Percentiles rank a stretch among this genome's conserved stretches.
Evolutionary conservation across 148 eudicot genomes (phyloP).

Genomic region (Gaultheria prostrata): DNA sequence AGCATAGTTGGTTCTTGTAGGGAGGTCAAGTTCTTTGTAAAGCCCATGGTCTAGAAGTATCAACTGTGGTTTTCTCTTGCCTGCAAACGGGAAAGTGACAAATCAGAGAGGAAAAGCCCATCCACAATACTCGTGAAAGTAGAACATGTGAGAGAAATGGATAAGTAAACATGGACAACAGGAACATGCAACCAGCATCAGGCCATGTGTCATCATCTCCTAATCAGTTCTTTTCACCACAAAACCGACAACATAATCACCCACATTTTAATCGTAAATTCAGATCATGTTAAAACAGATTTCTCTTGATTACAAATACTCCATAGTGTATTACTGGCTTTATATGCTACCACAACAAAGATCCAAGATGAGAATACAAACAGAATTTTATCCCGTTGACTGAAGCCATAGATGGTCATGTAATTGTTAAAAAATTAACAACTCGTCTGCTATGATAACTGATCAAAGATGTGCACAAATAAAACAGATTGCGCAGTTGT

Average conservation of each 20-base stretch:
- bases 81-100: constrained; percentile 29
- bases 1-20: constrained; percentile 80
- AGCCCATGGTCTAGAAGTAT: constrained; percentile 92
- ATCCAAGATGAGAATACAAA: neutral
- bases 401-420: neutral
- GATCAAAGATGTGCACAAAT: neutral
- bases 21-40: constrained; percentile 82
- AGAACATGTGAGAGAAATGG: neutral
- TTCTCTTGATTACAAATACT: neutral
- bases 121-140: neutral
- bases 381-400: neutral
- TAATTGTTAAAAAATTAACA: neutral
- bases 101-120: constrained; percentile 1
- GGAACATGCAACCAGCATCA: neutral
- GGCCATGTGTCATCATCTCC: neutral
- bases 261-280: neutral
- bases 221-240: neutral
- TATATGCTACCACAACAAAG: neutral
- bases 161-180: neutral
- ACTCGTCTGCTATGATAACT: neutral
- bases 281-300: neutral
- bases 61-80: constrained; percentile 83
- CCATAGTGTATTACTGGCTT: neutral
- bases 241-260: neutral
- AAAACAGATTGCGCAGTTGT: neutral